These are phyloP conservation scores for Cyphellophora europaea DNA, from an alignment of 2,329 filamentous ascomycete species.

Conservation along the genomic window DNA sequence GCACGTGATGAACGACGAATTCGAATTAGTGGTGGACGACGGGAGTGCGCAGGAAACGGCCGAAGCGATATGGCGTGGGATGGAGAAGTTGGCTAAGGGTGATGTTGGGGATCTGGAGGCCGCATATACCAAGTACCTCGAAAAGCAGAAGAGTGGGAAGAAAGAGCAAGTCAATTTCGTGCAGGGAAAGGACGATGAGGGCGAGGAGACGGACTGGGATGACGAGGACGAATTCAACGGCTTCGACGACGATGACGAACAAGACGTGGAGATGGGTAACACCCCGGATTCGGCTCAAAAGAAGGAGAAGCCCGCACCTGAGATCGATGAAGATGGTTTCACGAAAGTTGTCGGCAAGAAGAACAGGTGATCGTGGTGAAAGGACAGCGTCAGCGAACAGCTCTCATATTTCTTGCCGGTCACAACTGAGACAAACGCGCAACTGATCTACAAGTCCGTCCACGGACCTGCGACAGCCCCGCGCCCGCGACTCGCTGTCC, in stretches of 20 bases:
- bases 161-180: slow-evolving; percentile 23
- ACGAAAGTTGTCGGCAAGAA: slow-evolving; percentile 64
- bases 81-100: slow-evolving; percentile 41
- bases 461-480: too few species aligned
- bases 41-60: slow-evolving; percentile 71
- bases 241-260: slow-evolving; percentile 43
- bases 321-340: slow-evolving; percentile 75
- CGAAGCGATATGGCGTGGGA: slow-evolving; percentile 60
- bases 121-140: slow-evolving; percentile 42
- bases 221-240: slow-evolving; percentile 47
- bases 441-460: too few species aligned
- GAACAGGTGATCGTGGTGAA: slow-evolving; percentile 34
- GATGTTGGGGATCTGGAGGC: slow-evolving; percentile 41
- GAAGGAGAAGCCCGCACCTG: slow-evolving; percentile 57
- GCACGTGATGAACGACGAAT: slow-evolving; percentile 92
- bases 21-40: slow-evolving; percentile 86
- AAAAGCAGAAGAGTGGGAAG: slow-evolving; percentile 27
- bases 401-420: not conserved
- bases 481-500: not conserved
- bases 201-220: slow-evolving; percentile 50
- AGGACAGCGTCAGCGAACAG: not conserved
- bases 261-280: slow-evolving; percentile 57
- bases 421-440: too few species aligned
- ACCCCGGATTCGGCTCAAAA: slow-evolving; percentile 44
- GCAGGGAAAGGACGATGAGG: slow-evolving; percentile 31